Base-by-base conservation (phyloP, 108 stramenopile genomes). In the Ochromonas danica region DNA sequence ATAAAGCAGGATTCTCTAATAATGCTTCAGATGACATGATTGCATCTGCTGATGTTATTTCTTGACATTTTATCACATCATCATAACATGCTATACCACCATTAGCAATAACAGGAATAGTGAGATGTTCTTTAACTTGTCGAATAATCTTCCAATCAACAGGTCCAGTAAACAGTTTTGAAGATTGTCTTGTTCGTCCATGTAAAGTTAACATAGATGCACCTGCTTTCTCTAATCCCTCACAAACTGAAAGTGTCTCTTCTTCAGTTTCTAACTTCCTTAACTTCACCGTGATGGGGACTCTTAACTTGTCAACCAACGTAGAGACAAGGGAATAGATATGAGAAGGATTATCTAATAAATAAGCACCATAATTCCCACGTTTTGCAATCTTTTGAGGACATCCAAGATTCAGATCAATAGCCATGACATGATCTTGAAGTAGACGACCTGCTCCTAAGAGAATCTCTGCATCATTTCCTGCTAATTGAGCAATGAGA, bases 351-450 rank as follows among this genome's bases (percentile, higher is more conserved):
- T 75, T 33, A 35, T 27, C 14, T 60, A 75, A 36, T 33, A 75
- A 41, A 36, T 75, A 75, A 42, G 72, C 72, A 36, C 72, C 72
- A 41, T 75, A 75, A 41, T 75, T 27, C 3, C 72, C 72, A 57
- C 72, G 43, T 41, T 75, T 75, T 14, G 72, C 72, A 10, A 75
- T 75, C 10, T 75, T 75, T 75, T 75, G 72, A 41, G 72, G 72
- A 41, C 72, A 75, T 14, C 72, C 72, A 28, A 75, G 31, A 75
- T 75, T 75, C 36, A 75, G 31, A 75, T 75, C 72, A 60, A 75
- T 75, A 57, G 72, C 72, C 22, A 33, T 42, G 6, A 75, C 72
- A 75, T 67, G 30, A 33, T 27, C 40, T 75, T 75, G 31, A 42
- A 75, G 6, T 14, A 10, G 10, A 6, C 28, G 3, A 6, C 31